Evolutionary conservation across 495 filamentous ascomycete species (phyloP).

Genomic region (Penicillium soppii): DNA sequence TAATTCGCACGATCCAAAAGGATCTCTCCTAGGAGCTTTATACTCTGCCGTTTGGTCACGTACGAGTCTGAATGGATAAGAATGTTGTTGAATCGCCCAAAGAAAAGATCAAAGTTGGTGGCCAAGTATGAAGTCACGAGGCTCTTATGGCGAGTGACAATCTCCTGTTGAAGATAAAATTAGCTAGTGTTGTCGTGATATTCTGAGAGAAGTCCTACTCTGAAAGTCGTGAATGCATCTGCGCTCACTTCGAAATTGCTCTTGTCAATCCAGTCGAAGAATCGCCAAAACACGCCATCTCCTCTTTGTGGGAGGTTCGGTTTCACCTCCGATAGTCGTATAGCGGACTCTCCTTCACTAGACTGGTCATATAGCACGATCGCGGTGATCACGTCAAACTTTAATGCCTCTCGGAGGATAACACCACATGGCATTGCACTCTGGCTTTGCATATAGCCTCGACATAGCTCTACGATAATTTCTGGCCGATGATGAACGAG

Average conservation of each 20-base stretch:
- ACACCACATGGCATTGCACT: slow-evolving; percentile 92
- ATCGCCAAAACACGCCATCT: slow-evolving; percentile 90
- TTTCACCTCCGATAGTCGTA: slow-evolving; percentile 63
- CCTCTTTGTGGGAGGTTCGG: slow-evolving; percentile 65
- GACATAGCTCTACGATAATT: slow-evolving; percentile 82
- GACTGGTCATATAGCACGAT: slow-evolving; percentile 92
- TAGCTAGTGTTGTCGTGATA: neutral
- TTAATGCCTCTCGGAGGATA: slow-evolving; percentile 87
- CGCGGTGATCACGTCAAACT: slow-evolving; percentile 83
- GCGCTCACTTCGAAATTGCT: slow-evolving; percentile 95
- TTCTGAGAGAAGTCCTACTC: slow-evolving; percentile 51
- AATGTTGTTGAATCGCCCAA: slow-evolving; percentile 82
- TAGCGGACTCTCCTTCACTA: slow-evolving; percentile 51
- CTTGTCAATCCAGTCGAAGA: slow-evolving; percentile 95
- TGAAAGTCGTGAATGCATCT: slow-evolving; percentile 95
- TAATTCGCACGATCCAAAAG: slow-evolving; percentile 94
- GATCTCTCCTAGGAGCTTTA: slow-evolving; percentile 94
- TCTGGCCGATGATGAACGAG: slow-evolving; percentile 82
- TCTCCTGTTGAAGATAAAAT: slow-evolving; percentile 56
- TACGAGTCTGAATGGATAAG: slow-evolving; percentile 91
- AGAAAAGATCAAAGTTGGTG: slow-evolving; percentile 89
- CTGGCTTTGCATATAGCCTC: slow-evolving; percentile 84
- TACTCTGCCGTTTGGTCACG: slow-evolving; percentile 97
- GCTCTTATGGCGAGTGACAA: slow-evolving; percentile 90
- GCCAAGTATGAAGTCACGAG: slow-evolving; percentile 81